Percentiles rank a stretch among this genome's conserved stretches.
phyloP scores from a whole-genome alignment of 2,329 filamentous ascomycete genomes.

The Metarhizium rileyi region DNA sequence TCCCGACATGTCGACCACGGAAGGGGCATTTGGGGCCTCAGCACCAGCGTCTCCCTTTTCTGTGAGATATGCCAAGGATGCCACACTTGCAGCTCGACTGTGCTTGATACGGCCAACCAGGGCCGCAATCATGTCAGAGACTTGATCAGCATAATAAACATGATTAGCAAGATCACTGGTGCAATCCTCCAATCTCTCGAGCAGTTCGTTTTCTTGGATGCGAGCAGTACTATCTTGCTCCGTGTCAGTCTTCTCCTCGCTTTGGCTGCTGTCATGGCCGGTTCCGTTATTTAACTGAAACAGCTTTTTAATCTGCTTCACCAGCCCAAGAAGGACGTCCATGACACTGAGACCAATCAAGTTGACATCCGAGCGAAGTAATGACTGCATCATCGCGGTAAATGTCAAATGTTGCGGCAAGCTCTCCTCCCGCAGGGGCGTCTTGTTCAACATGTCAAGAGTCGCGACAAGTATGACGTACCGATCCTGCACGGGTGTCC shows the following conservation, averaged over 20 bases:
- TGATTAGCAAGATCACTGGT: constrained; percentile 90
- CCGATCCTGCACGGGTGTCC: constrained; percentile 89
- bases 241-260: constrained; percentile 24
- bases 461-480: constrained; percentile 80
- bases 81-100: constrained; percentile 31
- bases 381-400: constrained; percentile 67
- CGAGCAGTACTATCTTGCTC: constrained; percentile 22
- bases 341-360: constrained; percentile 93
- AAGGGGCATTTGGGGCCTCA: constrained; percentile 22
- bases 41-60: constrained; percentile 35
- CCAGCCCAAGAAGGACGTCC: constrained; percentile 78
- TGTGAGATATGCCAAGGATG: constrained; percentile 26
- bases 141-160: constrained; percentile 93
- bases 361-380: constrained; percentile 82
- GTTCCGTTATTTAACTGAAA: constrained; percentile 50
- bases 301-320: constrained; percentile 72
- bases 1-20: constrained; percentile 30
- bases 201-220: constrained; percentile 50
- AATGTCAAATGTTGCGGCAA: constrained; percentile 66
- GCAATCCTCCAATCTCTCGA: constrained; percentile 65
- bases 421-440: constrained; percentile 58
- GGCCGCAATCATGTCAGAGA: constrained; percentile 83
- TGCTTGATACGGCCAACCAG: constrained; percentile 74
- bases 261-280: constrained; percentile 19
- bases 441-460: constrained; percentile 64